Evolutionary conservation across 805 yeast genomes (phyloP).

Genomic region (Ogataea ramenticola): DNA sequence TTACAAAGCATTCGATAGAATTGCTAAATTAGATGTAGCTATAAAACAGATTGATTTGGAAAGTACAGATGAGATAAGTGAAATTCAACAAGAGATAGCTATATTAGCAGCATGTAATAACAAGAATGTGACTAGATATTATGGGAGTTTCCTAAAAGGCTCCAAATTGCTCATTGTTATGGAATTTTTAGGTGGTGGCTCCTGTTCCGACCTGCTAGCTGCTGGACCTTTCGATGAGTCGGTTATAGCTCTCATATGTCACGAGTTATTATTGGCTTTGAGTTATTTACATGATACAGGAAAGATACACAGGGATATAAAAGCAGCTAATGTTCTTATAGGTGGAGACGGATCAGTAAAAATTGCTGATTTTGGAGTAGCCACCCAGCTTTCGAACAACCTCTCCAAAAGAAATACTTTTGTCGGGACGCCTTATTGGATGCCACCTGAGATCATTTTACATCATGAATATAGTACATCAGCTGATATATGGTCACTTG

Average conservation of each 20-base stretch:
- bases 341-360: conserved; percentile 70
- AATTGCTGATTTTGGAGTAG: conserved; percentile 94
- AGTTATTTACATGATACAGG: conserved; percentile 62
- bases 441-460: conserved; percentile 55
- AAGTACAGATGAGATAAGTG: conserved; percentile 60
- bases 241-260: conserved; percentile 44
- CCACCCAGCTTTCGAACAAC: conserved; percentile 63
- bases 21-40: conserved; percentile 40
- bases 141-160: conserved; percentile 77
- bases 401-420: conserved; percentile 43
- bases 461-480: conserved; percentile 53
- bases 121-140: conserved; percentile 55
- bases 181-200: conserved; percentile 79
- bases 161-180: conserved; percentile 93
- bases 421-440: conserved; percentile 60
- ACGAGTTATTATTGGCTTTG: conserved; percentile 53
- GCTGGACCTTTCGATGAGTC: conserved; percentile 56
- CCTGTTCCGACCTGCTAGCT: conserved; percentile 55
- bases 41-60: conserved; percentile 68
- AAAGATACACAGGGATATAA: conserved; percentile 87
- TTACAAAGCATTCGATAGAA: conserved; percentile 49
- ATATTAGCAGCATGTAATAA: conserved; percentile 61
- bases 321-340: conserved; percentile 83
- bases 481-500: conserved; percentile 78
- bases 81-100: conserved; percentile 65